A percentile compares a stretch with the other conserved stretches of the same genome.
These are phyloP conservation scores for Tetrapisispora pingtungensis DNA, from an alignment of 805 yeast genomes.

Conservation along the genomic window DNA sequence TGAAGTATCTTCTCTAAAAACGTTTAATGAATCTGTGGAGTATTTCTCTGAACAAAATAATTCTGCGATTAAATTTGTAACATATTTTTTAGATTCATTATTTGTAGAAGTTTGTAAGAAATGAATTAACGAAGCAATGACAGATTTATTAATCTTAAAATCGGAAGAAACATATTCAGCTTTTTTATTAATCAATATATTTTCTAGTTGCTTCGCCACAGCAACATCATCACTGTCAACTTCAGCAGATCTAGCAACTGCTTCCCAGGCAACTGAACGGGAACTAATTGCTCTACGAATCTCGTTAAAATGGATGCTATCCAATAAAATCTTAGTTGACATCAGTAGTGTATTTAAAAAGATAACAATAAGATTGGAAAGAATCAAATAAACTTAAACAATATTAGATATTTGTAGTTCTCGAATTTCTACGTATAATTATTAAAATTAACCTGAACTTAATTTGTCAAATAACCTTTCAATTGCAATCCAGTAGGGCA, in stretches of 20 bases:
- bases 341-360: not conserved
- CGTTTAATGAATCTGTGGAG: conserved; percentile 14
- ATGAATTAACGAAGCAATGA: conserved; percentile 20
- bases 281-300: conserved; percentile 60
- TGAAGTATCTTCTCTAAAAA: conserved; percentile 15
- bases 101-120: conserved; percentile 20
- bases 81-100: conserved; percentile 23
- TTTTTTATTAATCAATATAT: conserved; percentile 27
- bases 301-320: conserved; percentile 58
- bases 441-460: too few species aligned
- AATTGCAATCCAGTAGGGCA: too few species aligned
- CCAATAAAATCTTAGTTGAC: conserved; percentile 32
- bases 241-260: conserved; percentile 64
- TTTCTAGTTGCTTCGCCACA: conserved; percentile 26
- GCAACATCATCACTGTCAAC: conserved; percentile 61
- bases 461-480: too few species aligned
- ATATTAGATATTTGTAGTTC: too few species aligned
- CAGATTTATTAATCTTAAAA: conserved; percentile 7
- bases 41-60: conserved; percentile 18
- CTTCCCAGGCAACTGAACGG: conserved; percentile 87
- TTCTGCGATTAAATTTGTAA: conserved; percentile 25
- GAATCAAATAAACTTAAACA: too few species aligned
- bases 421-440: too few species aligned
- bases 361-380: too few species aligned
- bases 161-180: conserved; percentile 8